Conservation (phyloP, 371 early-diverging fungal genomes). For the Batkoa obscura region DNA sequence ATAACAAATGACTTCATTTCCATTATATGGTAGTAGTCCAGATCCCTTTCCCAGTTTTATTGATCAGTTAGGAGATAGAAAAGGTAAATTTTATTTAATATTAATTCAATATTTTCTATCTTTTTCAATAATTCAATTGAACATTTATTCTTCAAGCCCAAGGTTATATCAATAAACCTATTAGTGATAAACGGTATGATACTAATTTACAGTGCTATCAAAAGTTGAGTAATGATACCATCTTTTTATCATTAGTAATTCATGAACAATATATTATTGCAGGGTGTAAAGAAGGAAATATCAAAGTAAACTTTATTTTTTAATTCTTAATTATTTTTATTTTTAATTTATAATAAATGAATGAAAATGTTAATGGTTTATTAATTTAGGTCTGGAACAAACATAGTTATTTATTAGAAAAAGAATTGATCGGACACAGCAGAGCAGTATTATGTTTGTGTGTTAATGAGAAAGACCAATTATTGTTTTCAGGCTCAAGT, state of each 20-base stretch:
- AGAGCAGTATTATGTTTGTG: conserved; percentile 44
- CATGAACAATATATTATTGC: conserved; percentile 30
- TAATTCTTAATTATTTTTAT: not conserved
- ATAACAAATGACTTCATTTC: too few relatives aligned
- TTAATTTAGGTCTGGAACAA: conserved; percentile 47
- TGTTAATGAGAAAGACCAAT: conserved; percentile 25
- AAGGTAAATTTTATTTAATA: not conserved
- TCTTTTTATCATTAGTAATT: not conserved
- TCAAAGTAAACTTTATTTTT: conserved; percentile 18
- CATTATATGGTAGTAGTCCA: not conserved
- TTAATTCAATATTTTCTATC: not conserved
- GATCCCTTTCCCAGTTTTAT: not conserved
- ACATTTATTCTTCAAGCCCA: not conserved
- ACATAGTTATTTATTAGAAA: conserved; percentile 32
- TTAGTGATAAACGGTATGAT: not conserved
- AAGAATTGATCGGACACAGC: conserved; percentile 37
- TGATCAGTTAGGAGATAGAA: not conserved
- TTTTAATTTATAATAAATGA: not conserved
- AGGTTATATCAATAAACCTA: not conserved
- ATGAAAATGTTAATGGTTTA: not conserved
- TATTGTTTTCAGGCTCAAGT: conserved; percentile 55
- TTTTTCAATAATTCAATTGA: not conserved
- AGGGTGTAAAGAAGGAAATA: conserved; percentile 44
- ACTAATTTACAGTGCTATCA: too few relatives aligned
- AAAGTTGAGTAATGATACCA: not conserved